A percentile compares a stretch with the other conserved stretches of the same genome.
These are phyloP conservation scores for Lagenidium sp. DNA, from an alignment of 352 stramenopile species.

Conservation along the genomic window DNA sequence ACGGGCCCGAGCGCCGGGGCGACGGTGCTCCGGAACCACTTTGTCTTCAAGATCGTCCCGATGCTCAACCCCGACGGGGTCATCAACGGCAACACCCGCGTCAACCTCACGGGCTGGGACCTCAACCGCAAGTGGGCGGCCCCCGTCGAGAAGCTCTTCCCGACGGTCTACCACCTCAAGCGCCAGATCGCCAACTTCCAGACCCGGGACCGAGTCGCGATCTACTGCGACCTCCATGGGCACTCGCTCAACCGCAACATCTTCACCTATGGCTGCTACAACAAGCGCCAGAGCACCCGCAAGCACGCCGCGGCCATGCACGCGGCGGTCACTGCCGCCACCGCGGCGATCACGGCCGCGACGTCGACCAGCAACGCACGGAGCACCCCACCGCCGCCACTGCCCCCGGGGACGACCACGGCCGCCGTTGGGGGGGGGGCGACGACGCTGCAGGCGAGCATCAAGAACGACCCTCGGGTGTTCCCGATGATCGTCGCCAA, in stretches of 20 bases:
- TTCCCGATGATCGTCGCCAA: slow-evolving; percentile 76
- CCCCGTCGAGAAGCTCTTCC: slow-evolving; percentile 72
- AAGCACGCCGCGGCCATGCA: slow-evolving; percentile 14
- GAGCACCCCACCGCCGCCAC: no score
- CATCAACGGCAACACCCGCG: slow-evolving; percentile 88
- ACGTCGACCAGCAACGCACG: not conserved
- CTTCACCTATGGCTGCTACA: slow-evolving; percentile 80
- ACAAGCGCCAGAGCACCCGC: slow-evolving; percentile 15
- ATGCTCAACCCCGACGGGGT: slow-evolving; percentile 93
- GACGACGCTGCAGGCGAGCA: not conserved
- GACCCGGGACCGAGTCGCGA: slow-evolving; percentile 43
- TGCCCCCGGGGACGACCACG: not conserved
- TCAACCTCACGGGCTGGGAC: slow-evolving; percentile 78
- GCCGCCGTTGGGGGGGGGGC: not conserved
- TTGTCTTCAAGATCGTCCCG: slow-evolving; percentile 87
- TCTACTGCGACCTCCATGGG: slow-evolving; percentile 81
- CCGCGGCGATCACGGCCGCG: not conserved
- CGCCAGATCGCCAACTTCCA: slow-evolving; percentile 54
- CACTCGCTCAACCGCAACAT: slow-evolving; percentile 82
- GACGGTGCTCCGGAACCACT: slow-evolving; percentile 55
- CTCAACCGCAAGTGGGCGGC: slow-evolving; percentile 78
- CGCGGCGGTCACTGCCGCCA: not conserved
- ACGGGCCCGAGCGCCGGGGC: slow-evolving; percentile 54
- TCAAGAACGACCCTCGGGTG: slow-evolving; percentile 57
- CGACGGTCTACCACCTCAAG: slow-evolving; percentile 76